Percentiles rank a stretch among this genome's conserved stretches.
phyloP scores from a whole-genome alignment of 306 rosid genomes.

The Coriaria nepalensis region DNA sequence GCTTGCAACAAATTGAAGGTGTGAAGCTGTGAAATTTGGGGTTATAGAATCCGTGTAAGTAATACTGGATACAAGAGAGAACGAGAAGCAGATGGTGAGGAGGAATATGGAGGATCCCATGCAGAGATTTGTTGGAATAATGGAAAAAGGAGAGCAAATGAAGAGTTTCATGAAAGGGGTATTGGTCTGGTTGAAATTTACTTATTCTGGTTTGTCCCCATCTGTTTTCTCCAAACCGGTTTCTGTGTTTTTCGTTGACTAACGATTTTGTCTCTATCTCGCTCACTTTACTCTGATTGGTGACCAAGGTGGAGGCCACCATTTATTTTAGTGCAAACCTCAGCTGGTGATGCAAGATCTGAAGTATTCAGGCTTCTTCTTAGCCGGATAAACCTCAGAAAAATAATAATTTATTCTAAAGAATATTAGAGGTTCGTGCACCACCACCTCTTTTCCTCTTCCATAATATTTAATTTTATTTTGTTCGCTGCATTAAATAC shows the following conservation, averaged over 20 bases:
- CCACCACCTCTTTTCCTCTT: no score
- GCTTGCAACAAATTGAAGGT: slow-evolving; percentile 28
- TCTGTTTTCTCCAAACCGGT: slow-evolving; percentile 13
- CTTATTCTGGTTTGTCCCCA: slow-evolving; percentile 20
- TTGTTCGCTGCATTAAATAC: neutral
- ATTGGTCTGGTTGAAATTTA: no score
- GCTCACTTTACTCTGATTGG: slow-evolving; percentile 25
- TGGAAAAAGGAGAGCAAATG: slow-evolving; percentile 5
- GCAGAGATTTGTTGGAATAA: slow-evolving; percentile 23
- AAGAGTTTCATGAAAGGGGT: no score
- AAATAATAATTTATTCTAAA: no score
- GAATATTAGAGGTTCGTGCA: no score
- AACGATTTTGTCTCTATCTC: slow-evolving; percentile 21
- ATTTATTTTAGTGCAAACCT: slow-evolving; percentile 22
- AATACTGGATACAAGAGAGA: slow-evolving; percentile 27
- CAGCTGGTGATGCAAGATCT: slow-evolving; percentile 15
- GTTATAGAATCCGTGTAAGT: slow-evolving; percentile 30
- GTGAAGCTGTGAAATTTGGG: slow-evolving; percentile 48
- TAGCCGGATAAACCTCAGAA: slow-evolving; percentile 2
- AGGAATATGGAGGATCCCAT: slow-evolving; percentile 39
- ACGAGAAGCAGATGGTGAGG: slow-evolving; percentile 17
- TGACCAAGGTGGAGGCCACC: slow-evolving; percentile 20
- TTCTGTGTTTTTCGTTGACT: slow-evolving; percentile 27
- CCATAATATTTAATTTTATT: no score
- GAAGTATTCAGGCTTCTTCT: slow-evolving; percentile 11